phyloP scores from a whole-genome alignment of 768 basidiomycete genomes.

The Suillus americanus region DNA sequence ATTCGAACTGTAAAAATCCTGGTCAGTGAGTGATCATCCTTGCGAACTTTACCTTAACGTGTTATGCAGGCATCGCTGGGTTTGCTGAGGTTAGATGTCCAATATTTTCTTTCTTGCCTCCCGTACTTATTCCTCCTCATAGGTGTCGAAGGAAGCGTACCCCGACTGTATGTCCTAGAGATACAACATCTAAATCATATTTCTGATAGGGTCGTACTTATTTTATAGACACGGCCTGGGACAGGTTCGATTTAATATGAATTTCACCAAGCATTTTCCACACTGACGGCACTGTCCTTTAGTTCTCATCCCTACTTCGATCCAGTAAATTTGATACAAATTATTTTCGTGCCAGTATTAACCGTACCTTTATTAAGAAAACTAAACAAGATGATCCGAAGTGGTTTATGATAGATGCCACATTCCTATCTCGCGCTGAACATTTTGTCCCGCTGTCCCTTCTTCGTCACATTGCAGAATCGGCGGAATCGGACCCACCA shows the following conservation, averaged over 20 bases:
- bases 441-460: constrained; percentile 81
- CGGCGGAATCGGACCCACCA: constrained; percentile 39
- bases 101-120: not conserved
- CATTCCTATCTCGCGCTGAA: constrained; percentile 59
- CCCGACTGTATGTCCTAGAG: constrained; percentile 70
- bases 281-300: constrained; percentile 10
- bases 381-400: constrained; percentile 70
- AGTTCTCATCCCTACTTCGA: constrained; percentile 82
- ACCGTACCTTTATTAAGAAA: constrained; percentile 51
- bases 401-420: constrained; percentile 92
- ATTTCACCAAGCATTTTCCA: constrained; percentile 12
- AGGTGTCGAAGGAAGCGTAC: constrained; percentile 85
- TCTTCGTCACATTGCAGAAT: constrained; percentile 60
- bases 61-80: constrained; percentile 64
- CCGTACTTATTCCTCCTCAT: constrained; percentile 9
- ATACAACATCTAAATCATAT: constrained; percentile 5
- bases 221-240: constrained; percentile 83
- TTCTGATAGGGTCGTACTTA: constrained; percentile 10
- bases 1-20: constrained; percentile 83
- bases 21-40: constrained; percentile 41
- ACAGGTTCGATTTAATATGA: constrained; percentile 51
- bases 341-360: constrained; percentile 1
- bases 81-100: constrained; percentile 67
- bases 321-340: constrained; percentile 41
- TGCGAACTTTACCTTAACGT: not conserved